phyloP scores from a whole-genome alignment of 768 basidiomycete species.

The Solioccasus polychromus region DNA sequence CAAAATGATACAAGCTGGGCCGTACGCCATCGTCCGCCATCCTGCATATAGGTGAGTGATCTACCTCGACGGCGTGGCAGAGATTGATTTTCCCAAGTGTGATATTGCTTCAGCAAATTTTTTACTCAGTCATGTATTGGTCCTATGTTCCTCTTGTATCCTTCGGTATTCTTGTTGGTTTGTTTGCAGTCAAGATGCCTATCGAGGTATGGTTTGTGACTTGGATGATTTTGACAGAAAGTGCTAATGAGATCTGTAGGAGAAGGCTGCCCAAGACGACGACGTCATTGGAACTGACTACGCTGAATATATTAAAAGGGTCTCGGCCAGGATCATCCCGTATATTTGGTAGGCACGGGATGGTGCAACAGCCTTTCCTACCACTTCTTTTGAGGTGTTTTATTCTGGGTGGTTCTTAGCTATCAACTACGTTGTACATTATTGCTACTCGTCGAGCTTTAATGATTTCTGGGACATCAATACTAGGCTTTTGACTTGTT shows the following conservation, averaged over 20 bases:
- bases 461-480: slow-evolving; percentile 31
- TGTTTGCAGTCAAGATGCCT: slow-evolving; percentile 33
- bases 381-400: neutral
- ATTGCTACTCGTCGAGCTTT: slow-evolving; percentile 13
- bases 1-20: slow-evolving; percentile 28
- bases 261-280: slow-evolving; percentile 27
- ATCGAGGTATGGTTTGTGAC: slow-evolving; percentile 26
- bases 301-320: slow-evolving; percentile 28
- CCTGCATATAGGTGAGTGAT: slow-evolving; percentile 33
- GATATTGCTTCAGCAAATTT: slow-evolving; percentile 24
- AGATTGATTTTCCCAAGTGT: slow-evolving; percentile 7
- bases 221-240: neutral
- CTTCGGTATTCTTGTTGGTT: slow-evolving; percentile 20
- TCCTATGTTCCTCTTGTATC: slow-evolving; percentile 34
- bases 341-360: slow-evolving; percentile 25
- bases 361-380: neutral
- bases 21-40: slow-evolving; percentile 37
- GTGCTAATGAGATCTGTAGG: slow-evolving; percentile 18
- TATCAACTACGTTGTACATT: slow-evolving; percentile 4
- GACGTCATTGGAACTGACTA: slow-evolving; percentile 25
- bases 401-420: no score
- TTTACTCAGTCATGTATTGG: slow-evolving; percentile 31
- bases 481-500: slow-evolving; percentile 41
- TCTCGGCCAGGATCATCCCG: slow-evolving; percentile 30
- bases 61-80: neutral